Conservation (phyloP, 495 filamentous ascomycete species). For the Achaetomiella virescens region DNA sequence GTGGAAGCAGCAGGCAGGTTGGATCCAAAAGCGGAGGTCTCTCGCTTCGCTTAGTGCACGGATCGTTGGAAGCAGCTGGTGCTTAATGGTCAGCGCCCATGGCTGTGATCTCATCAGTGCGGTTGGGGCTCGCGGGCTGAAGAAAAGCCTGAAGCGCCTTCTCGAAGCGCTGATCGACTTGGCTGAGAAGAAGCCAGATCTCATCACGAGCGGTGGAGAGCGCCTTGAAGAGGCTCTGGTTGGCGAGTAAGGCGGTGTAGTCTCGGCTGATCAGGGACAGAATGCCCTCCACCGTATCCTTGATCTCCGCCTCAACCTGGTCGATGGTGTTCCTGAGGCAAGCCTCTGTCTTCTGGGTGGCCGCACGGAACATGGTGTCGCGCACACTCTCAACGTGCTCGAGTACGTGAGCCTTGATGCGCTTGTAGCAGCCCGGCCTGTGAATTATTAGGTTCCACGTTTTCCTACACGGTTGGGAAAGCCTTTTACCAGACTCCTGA, state of each 20-base stretch:
- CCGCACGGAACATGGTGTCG: conserved; percentile 41
- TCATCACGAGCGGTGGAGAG: neutral
- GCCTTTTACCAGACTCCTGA: conserved; percentile 36
- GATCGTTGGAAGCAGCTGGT: too few relatives aligned
- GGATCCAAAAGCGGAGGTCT: too few relatives aligned
- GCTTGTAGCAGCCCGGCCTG: conserved; percentile 34
- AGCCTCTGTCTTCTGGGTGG: conserved; percentile 30
- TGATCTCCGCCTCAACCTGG: conserved; percentile 4
- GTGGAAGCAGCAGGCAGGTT: too few relatives aligned
- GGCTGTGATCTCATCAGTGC: too few relatives aligned
- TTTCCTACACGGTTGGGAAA: neutral
- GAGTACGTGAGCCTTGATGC: conserved; percentile 46
- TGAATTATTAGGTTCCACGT: too few relatives aligned
- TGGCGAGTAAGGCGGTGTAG: conserved; percentile 34
- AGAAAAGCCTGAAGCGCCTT: neutral
- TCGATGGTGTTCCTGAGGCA: conserved; percentile 31
- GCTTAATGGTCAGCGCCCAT: neutral
- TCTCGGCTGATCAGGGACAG: conserved; percentile 24
- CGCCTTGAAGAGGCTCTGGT: conserved; percentile 12
- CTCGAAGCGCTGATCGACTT: conserved; percentile 10
- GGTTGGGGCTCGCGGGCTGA: too few relatives aligned
- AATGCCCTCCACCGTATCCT: neutral
- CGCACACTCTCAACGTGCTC: conserved; percentile 35
- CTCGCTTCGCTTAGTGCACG: too few relatives aligned
- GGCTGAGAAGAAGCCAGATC: too few relatives aligned